A percentile compares a stretch with the other conserved stretches of the same genome.
Evolutionary conservation across 306 rosid genomes (phyloP).

Genomic region (Trifolium fragiferum): DNA sequence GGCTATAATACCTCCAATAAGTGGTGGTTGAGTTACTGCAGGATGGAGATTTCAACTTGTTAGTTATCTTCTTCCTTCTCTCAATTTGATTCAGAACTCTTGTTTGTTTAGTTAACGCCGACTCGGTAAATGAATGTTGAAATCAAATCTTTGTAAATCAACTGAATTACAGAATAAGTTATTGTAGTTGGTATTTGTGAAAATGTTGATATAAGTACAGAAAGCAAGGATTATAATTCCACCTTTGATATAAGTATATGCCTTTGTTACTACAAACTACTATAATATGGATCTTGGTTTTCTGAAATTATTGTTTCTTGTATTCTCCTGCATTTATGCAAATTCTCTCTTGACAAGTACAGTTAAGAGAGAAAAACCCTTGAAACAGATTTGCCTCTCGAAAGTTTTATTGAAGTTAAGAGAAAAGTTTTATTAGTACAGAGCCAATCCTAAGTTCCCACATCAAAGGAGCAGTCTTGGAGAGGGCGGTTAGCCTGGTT

Average conservation of each 20-base stretch:
- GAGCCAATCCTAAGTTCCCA: too few relatives aligned
- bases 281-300: neutral
- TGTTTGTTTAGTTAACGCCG: neutral
- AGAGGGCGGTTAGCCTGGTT: too few relatives aligned
- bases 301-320: too few relatives aligned
- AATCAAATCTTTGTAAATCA: neutral
- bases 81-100: neutral
- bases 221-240: neutral
- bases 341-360: too few relatives aligned
- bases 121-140: neutral
- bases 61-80: constrained; percentile 1
- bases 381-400: too few relatives aligned
- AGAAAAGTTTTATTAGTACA: too few relatives aligned
- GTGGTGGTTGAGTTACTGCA: constrained; percentile 64
- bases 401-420: too few relatives aligned
- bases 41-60: neutral
- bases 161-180: neutral
- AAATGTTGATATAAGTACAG: neutral
- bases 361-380: too few relatives aligned
- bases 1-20: constrained; percentile 87
- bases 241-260: too few relatives aligned
- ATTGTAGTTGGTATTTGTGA: constrained; percentile 3
- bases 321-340: neutral
- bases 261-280: neutral
- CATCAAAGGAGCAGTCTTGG: too few relatives aligned